A percentile compares a stretch with the other conserved stretches of the same genome.
Evolutionary conservation across 2,329 filamentous ascomycete genomes (phyloP).

Genomic region (Verticillium longisporum): DNA sequence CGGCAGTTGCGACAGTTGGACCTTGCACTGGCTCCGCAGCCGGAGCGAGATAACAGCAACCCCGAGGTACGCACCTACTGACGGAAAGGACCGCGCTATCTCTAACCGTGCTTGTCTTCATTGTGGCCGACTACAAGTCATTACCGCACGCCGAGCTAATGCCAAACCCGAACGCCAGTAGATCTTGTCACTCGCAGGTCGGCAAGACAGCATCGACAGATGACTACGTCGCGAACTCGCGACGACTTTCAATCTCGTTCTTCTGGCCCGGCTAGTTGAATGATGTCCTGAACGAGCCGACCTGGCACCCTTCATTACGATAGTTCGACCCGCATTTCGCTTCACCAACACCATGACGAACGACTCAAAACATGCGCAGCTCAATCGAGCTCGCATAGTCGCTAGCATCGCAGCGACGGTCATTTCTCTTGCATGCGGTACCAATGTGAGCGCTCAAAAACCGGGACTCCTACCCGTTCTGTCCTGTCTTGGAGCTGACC

Average conservation of each 20-base stretch:
- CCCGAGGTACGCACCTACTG: not conserved
- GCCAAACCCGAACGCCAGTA: not conserved
- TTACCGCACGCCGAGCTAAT: not conserved
- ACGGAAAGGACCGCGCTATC: not conserved
- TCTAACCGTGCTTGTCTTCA: not conserved
- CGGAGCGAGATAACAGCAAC: not conserved
- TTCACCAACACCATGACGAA: constrained; percentile 4
- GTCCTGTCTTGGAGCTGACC: constrained; percentile 1
- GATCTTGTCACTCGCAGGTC: not conserved
- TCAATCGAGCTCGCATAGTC: constrained; percentile 59
- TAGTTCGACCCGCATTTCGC: not conserved
- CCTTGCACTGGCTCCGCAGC: not conserved
- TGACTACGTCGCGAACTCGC: constrained; percentile 1
- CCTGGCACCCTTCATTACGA: not conserved
- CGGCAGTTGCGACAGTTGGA: not conserved
- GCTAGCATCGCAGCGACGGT: constrained; percentile 80
- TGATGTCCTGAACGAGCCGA: constrained; percentile 3
- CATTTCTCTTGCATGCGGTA: constrained; percentile 85
- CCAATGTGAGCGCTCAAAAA: constrained; percentile 58
- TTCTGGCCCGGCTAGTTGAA: not conserved
- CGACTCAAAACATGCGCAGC: constrained; percentile 34
- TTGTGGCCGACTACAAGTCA: not conserved
- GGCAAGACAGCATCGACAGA: not conserved
- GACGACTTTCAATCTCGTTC: not conserved
- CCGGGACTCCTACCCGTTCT: constrained; percentile 7